Evolutionary conservation across 179 eudicot genomes (phyloP), one percentile per base, ranked within the genome.

Genomic region (Amaranthus tricolor): DNA sequence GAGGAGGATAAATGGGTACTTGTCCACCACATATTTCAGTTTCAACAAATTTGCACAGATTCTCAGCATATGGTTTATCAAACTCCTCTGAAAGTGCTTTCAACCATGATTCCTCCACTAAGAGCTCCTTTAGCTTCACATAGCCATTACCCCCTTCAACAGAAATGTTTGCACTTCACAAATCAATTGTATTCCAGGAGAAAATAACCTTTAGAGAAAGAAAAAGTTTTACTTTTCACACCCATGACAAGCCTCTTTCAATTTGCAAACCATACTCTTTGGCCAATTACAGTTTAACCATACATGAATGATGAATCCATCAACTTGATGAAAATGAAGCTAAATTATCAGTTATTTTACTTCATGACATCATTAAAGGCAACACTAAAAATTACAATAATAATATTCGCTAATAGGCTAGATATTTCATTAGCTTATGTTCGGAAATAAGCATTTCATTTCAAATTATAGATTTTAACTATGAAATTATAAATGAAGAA

Each of bases 81-180:
- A 92, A 71, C 82, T 92, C 98, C 19, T 84, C 92, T 13, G 87
- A 75, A 40, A 94, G 82, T 54, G 81, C 89, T 68, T 66, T 79
- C 74, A 83, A 74, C 98, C 98, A 94, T 14, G 97, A 86, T 54
- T 94, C 85, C 84, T 94, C 98, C 84, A 94, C 93, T 83, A 94
- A 76, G 53, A 92, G 89, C 73, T 90, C 88, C 76, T 88, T 91
- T 73, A 94, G 61, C 77, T 86, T 85, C 61, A 88, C 85, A 82
- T 82, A 76, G 60, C 82, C 78, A 51, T 70, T 77, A 12, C 79
- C 82, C 52, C 86, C 92, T 71, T 77, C 78, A 51, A 47, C 80
- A 68, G 76, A 79, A 57, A 75, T 62, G 61, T 16, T 70, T 52
- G 53, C 64, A 58, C 17, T 64, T 62, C 24, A 9, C 7, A 60